Base-by-base conservation (phyloP, 23 red algal genomes). In the Gracilariopsis chorda region DNA sequence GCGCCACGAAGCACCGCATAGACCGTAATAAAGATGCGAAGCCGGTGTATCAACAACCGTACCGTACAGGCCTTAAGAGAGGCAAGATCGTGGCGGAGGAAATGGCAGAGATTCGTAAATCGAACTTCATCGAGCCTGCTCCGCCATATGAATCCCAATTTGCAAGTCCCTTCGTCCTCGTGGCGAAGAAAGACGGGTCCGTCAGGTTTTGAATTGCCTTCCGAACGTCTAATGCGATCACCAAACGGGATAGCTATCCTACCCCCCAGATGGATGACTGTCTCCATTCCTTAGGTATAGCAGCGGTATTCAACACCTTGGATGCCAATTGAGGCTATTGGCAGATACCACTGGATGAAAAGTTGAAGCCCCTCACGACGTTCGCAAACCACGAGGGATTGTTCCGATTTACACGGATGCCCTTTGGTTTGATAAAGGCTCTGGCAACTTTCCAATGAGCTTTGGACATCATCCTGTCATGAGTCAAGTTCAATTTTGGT, bases 271-370 rank as follows among this genome's bases (percentile, higher is more conserved):
- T 73, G 6, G 6, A 73, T 36, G 67, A 73, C 35, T 73, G 67
- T 73, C 35, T 73, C 7, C 4, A 73, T 46, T 73, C 67, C 35
- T 46, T 9, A 46, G 67, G 27, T 4, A 16, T 29, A 36, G 67
- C 67, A 7, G 35, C 12, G 7, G 67, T 73, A 36, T 9, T 46
- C 37, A 43, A 19, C 4, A 73, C 6, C 4, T 33, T 73, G 41
- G 67, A 73, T 33, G 67, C 67, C 23, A 73, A 73, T 33, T 46
- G 4, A n/a, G 27, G 67, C 20, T 73, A 73, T 46, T 73, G 67
- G 41, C 67, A 73, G 37, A 73, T 73, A 4, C 35, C 12, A 32
- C 12, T 73, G 23, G 49, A 55, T 55, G 14, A 55, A n/a, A n/a
- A 14, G 16, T 14, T 16, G 14, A 55, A 16, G 49, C 16, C 14